Evolutionary conservation across 495 filamentous ascomycete species (phyloP), one percentile per base, ranked within the genome.

Genomic region (Bathelium albidoporum): DNA sequence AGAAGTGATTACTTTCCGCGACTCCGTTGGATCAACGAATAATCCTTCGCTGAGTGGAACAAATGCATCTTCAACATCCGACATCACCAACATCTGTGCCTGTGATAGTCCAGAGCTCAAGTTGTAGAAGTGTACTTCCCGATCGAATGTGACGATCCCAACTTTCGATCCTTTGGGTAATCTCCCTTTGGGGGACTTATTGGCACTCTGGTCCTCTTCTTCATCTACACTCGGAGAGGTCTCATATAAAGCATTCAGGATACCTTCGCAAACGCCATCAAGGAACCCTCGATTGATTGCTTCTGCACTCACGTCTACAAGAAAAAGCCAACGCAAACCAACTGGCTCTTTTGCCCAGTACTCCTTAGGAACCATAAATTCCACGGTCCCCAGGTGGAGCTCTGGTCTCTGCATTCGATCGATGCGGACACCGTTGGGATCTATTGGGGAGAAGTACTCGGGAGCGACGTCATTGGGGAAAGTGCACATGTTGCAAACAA

Each of bases 51-150:
- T 90, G 18, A 97, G 78, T 52, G 95, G 94, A 9, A 97, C 87
- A 72, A 99, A 99, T 0, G 94, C 93, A 67, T 99, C 94, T 67
- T 99, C 91, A 62, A 99, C 83, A 71, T 99, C 94, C 11, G 94
- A 89, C 91, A 97, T 96, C 20, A 97, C 91, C 79, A 97, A 85
- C 93, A 97, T 97, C 70, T 99, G 94, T 4, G 94, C 89, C 76
- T 90, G 85, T 58, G 95, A 89, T 31, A 96, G 77, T 32, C 83
- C 77, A 22, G 90, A 84, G 70, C 86, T 89, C 68, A 95, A 85
- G 70, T 97, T 97, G 79, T 96, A 99, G 71, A 96, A 99, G 69
- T 99, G 94, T 32, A 97, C 86, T 67, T 96, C 90, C 72, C 88
- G 90, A 76, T 97, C 93, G 73, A 86, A 99, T 1, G 94, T 97